phyloP scores from a whole-genome alignment of 2,329 filamentous ascomycete genomes.

The Sarocladiaceae sp. region DNA sequence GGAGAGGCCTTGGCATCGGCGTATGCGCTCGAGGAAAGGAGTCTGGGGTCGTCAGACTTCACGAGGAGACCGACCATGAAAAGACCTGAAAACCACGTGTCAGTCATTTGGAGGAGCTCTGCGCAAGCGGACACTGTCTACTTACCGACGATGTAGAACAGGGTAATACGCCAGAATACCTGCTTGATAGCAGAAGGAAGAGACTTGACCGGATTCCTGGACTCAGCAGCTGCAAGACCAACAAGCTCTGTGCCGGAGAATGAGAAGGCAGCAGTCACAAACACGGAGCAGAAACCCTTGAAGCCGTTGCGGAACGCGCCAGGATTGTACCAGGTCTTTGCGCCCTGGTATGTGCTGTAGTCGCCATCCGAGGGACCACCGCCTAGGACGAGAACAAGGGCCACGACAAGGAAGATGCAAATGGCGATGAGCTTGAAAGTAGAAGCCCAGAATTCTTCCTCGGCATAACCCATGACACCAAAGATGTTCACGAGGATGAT shows the following conservation, averaged over 20 bases:
- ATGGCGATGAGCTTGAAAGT: conserved; percentile 50
- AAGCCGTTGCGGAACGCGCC: conserved; percentile 61
- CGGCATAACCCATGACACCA: conserved; percentile 43
- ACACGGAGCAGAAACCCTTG: conserved; percentile 63
- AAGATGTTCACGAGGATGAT: conserved; percentile 47
- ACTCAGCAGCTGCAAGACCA: conserved; percentile 64
- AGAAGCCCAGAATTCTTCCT: conserved; percentile 50
- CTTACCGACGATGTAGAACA: conserved; percentile 38
- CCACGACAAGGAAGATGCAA: conserved; percentile 54
- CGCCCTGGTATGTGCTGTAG: conserved; percentile 36
- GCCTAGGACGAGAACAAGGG: conserved; percentile 50
- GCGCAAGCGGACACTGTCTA: background rate
- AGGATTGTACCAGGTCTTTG: conserved; percentile 35
- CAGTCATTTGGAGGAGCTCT: no score
- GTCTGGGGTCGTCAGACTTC: conserved; percentile 30
- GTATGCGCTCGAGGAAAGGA: conserved; percentile 29
- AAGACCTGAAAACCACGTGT: conserved; percentile 25
- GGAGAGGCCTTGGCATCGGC: conserved; percentile 36
- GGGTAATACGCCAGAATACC: conserved; percentile 46
- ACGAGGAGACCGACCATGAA: conserved; percentile 41
- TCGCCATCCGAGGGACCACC: conserved; percentile 43
- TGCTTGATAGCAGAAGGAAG: conserved; percentile 76
- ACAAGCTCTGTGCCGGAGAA: conserved; percentile 65
- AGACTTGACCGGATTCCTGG: conserved; percentile 59
- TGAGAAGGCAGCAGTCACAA: conserved; percentile 65